These are phyloP conservation scores for Gossypium australe DNA, from an alignment of 345 rosid genomes.

Conservation along the genomic window DNA sequence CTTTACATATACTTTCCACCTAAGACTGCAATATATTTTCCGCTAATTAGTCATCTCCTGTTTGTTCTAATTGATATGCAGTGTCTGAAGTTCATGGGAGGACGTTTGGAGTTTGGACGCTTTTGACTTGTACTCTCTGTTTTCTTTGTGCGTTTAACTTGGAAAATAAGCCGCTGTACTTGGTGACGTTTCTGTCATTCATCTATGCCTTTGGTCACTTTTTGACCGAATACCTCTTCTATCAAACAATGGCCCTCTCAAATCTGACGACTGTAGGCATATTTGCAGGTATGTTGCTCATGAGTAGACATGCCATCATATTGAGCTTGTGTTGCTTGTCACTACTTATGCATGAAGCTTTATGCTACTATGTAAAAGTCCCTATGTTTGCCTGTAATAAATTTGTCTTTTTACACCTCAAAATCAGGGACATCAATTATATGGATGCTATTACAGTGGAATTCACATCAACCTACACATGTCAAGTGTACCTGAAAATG, in stretches of 20 bases:
- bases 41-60: neutral
- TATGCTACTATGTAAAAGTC: neutral
- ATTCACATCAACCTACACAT: constrained; percentile 36
- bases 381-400: neutral
- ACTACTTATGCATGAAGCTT: neutral
- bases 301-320: neutral
- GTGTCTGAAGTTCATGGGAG: constrained; percentile 98
- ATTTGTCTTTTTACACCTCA: neutral
- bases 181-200: constrained; percentile 80
- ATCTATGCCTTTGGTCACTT: constrained; percentile 84
- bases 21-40: neutral
- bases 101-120: constrained; percentile 96
- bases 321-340: neutral
- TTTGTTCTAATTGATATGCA: constrained; percentile 26
- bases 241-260: constrained; percentile 65
- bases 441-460: constrained; percentile 91
- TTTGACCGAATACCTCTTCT: constrained; percentile 71
- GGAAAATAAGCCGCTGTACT: constrained; percentile 68
- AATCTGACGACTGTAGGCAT: constrained; percentile 75
- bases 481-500: constrained; percentile 26
- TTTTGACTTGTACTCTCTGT: constrained; percentile 89
- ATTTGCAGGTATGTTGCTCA: constrained; percentile 59
- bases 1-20: neutral
- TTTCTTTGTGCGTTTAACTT: constrained; percentile 88
- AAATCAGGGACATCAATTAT: constrained; percentile 69